phyloP scores from a whole-genome alignment of 2,329 filamentous ascomycete genomes.

The Cladosporium sp. region DNA sequence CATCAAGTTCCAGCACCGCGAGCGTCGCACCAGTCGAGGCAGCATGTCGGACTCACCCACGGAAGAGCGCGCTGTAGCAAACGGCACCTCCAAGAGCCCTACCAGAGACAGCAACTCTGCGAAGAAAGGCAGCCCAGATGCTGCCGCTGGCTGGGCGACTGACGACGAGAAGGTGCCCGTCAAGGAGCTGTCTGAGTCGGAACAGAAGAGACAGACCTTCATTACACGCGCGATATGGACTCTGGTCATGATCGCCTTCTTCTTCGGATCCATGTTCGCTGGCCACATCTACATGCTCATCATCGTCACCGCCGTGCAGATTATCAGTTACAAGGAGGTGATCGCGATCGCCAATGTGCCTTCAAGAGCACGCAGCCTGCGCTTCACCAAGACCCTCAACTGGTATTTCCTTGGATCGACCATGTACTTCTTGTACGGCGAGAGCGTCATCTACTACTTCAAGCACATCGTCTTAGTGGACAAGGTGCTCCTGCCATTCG shows the following conservation, averaged over 20 bases:
- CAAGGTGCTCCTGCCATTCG: slow-evolving; percentile 84
- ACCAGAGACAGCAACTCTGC: slow-evolving; percentile 38
- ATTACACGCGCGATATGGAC: slow-evolving; percentile 97
- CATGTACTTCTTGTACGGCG: slow-evolving; percentile 99
- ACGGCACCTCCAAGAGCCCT: slow-evolving; percentile 47
- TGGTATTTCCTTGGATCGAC: slow-evolving; percentile 99
- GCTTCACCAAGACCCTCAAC: slow-evolving; percentile 92
- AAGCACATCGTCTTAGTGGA: slow-evolving; percentile 97
- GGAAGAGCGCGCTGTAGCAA: slow-evolving; percentile 32
- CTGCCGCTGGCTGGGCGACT: slow-evolving; percentile 31
- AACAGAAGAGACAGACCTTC: slow-evolving; percentile 99
- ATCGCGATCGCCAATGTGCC: slow-evolving; percentile 96
- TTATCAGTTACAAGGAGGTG: slow-evolving; percentile 98
- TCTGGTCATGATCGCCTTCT: slow-evolving; percentile 90
- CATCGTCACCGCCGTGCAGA: slow-evolving; percentile 88
- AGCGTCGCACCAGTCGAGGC: slow-evolving; percentile 55
- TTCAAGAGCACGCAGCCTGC: slow-evolving; percentile 81
- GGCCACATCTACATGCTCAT: slow-evolving; percentile 97
- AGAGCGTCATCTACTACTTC: slow-evolving; percentile 99
- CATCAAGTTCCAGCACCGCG: slow-evolving; percentile 58
- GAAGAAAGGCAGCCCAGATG: slow-evolving; percentile 23
- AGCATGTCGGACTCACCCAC: slow-evolving; percentile 56
- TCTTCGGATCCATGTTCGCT: slow-evolving; percentile 89
- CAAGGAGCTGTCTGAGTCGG: slow-evolving; percentile 61
- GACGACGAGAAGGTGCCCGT: slow-evolving; percentile 30